A percentile compares a stretch with the other conserved stretches of the same genome.
phyloP scores from a whole-genome alignment of 164 flowering plant species.

The Nymphaea thermarum region DNA sequence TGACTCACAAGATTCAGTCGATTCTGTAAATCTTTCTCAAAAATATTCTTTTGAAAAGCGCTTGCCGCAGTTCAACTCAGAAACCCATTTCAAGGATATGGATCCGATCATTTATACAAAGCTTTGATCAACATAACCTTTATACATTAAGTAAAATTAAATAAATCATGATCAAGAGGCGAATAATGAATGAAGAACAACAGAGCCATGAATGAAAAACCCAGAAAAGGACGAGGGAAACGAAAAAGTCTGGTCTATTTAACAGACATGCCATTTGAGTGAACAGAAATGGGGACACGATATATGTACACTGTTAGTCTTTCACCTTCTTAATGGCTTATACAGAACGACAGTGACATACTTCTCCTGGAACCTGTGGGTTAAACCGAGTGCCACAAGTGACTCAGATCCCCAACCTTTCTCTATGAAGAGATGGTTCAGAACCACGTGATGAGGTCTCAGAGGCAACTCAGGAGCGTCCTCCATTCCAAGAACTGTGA shows the following conservation, averaged over 20 bases:
- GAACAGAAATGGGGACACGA: not conserved
- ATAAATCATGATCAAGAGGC: too few relatives aligned
- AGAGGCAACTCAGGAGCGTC: constrained; percentile 21
- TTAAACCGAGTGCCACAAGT: constrained; percentile 67
- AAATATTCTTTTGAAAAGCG: too few relatives aligned
- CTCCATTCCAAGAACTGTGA: constrained; percentile 44
- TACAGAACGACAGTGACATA: constrained; percentile 88
- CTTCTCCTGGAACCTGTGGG: constrained; percentile 75
- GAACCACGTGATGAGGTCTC: constrained; percentile 77
- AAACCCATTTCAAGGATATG: too few relatives aligned
- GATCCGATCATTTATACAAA: too few relatives aligned
- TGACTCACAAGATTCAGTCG: too few relatives aligned
- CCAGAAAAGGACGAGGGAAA: not conserved
- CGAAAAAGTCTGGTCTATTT: not conserved
- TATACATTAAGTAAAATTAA: too few relatives aligned
- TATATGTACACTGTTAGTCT: not conserved
- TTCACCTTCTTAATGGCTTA: constrained; percentile 59
- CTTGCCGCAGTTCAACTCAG: too few relatives aligned
- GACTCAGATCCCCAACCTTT: constrained; percentile 74
- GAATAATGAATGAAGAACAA: too few relatives aligned
- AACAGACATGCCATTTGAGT: not conserved
- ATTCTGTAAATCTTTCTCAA: too few relatives aligned
- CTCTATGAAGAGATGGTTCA: constrained; percentile 82
- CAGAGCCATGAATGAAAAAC: too few relatives aligned
- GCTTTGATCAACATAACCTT: too few relatives aligned